Percentiles rank a stretch among this genome's conserved stretches.
Evolutionary conservation across 805 yeast species (phyloP).

Genomic region (Geotrichum ghanense): DNA sequence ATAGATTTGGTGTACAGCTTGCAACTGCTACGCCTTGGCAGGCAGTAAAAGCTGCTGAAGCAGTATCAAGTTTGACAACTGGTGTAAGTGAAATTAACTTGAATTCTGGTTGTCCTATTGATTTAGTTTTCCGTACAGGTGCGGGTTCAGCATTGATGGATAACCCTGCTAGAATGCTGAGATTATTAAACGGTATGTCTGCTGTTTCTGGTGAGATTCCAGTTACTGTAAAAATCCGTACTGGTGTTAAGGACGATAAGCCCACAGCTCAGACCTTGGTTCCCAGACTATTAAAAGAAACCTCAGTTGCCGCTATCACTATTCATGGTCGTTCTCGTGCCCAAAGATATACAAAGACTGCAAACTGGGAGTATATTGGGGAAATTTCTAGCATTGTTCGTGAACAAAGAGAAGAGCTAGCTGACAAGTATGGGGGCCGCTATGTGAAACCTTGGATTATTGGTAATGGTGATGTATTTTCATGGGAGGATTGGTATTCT

Average conservation of each 20-base stretch:
- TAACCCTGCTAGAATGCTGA: conserved; percentile 72
- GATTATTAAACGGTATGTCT: conserved; percentile 76
- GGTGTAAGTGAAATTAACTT: conserved; percentile 92
- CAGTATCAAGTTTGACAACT: conserved; percentile 88
- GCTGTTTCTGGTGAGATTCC: conserved; percentile 68
- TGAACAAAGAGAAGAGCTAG: conserved; percentile 37
- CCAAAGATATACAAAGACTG: conserved; percentile 77
- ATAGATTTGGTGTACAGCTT: conserved; percentile 72
- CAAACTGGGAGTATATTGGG: conserved; percentile 85
- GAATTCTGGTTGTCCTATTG: conserved; percentile 96
- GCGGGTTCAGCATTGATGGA: conserved; percentile 94
- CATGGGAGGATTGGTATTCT: conserved; percentile 78
- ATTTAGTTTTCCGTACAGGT: conserved; percentile 89
- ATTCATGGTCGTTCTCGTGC: conserved; percentile 86
- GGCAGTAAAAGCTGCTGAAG: conserved; percentile 88
- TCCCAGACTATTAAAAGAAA: conserved; percentile 55
- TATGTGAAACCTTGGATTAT: conserved; percentile 52
- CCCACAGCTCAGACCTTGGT: conserved; percentile 81
- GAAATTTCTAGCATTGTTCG: conserved; percentile 61
- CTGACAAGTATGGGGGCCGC: conserved; percentile 36
- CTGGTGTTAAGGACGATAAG: conserved; percentile 86
- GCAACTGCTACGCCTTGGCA: conserved; percentile 79
- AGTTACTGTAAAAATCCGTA: conserved; percentile 84
- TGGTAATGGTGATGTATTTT: conserved; percentile 91
- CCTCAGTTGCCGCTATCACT: conserved; percentile 87